Evolutionary conservation across 2,329 filamentous ascomycete species (phyloP).

Genomic region (Zymoseptoria tritici): DNA sequence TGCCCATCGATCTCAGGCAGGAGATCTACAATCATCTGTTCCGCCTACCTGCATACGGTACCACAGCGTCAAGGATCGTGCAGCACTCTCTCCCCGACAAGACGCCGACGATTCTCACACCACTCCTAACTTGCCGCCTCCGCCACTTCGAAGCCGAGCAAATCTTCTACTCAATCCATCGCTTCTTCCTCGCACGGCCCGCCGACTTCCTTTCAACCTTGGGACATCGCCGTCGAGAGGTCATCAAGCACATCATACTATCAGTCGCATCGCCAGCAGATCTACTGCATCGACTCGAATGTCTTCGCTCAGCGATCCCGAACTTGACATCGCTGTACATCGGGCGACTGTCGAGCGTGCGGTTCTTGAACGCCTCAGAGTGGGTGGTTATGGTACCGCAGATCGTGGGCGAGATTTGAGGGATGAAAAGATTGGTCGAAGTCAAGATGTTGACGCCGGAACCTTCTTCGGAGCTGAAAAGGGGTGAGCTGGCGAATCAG

Average conservation of each 20-base stretch:
- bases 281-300: background rate
- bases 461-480: background rate
- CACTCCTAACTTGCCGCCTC: background rate
- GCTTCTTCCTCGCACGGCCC: background rate
- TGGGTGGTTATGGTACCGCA: background rate
- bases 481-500: background rate
- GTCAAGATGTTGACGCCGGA: background rate
- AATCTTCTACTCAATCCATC: background rate
- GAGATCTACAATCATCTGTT: slow-evolving; percentile 3
- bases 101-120: background rate
- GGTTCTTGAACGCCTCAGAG: background rate
- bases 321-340: background rate
- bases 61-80: background rate
- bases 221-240: background rate
- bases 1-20: slow-evolving; percentile 1
- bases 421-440: background rate
- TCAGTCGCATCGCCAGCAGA: background rate
- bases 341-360: background rate
- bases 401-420: background rate
- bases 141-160: background rate
- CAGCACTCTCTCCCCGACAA: background rate
- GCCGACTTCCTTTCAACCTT: background rate
- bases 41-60: background rate
- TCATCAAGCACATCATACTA: background rate
- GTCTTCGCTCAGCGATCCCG: background rate